Conservation (phyloP, 2,329 filamentous ascomycete genomes). For the Aspergillus versicolor region DNA sequence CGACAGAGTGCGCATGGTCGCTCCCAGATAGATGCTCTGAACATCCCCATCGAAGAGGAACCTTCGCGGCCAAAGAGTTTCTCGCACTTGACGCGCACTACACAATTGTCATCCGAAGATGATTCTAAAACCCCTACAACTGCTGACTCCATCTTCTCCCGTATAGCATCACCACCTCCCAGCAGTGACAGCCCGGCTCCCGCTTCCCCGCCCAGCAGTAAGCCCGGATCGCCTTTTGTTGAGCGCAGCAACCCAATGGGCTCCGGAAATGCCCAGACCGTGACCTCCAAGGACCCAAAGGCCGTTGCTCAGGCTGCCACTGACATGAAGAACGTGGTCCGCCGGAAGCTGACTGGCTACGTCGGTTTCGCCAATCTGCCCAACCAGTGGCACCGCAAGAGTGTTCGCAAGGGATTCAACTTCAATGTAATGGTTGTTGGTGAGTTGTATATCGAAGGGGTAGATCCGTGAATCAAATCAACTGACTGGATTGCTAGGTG, state of each 20-base stretch:
- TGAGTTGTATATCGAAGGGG: slow-evolving; percentile 53
- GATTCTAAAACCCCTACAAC: slow-evolving; percentile 12
- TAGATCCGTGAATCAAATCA: background rate
- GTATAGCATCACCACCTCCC: slow-evolving; percentile 32
- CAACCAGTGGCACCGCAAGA: slow-evolving; percentile 99
- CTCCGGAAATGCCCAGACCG: slow-evolving; percentile 55
- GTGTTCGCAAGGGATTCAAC: slow-evolving; percentile 99
- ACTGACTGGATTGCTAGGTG: slow-evolving; percentile 59
- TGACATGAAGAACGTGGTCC: slow-evolving; percentile 91
- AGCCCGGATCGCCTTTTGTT: slow-evolving; percentile 55
- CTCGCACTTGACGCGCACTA: slow-evolving; percentile 13
- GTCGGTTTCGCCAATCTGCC: slow-evolving; percentile 98
- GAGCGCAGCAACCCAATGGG: slow-evolving; percentile 60
- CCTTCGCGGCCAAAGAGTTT: slow-evolving; percentile 16
- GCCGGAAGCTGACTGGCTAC: slow-evolving; percentile 96
- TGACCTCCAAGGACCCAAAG: slow-evolving; percentile 66
- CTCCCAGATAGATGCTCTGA: slow-evolving; percentile 13
- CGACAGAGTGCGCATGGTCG: slow-evolving; percentile 19
- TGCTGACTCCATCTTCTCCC: slow-evolving; percentile 25
- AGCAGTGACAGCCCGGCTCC: slow-evolving; percentile 33
- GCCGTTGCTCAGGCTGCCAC: slow-evolving; percentile 55
- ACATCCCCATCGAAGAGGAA: slow-evolving; percentile 5
- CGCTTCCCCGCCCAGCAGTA: slow-evolving; percentile 47
- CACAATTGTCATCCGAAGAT: slow-evolving; percentile 13
- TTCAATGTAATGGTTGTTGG: slow-evolving; percentile 99